Evolutionary conservation across 768 basidiomycete genomes (phyloP), one percentile per base, ranked within the genome.

Genomic region (Boletus huronensis): DNA sequence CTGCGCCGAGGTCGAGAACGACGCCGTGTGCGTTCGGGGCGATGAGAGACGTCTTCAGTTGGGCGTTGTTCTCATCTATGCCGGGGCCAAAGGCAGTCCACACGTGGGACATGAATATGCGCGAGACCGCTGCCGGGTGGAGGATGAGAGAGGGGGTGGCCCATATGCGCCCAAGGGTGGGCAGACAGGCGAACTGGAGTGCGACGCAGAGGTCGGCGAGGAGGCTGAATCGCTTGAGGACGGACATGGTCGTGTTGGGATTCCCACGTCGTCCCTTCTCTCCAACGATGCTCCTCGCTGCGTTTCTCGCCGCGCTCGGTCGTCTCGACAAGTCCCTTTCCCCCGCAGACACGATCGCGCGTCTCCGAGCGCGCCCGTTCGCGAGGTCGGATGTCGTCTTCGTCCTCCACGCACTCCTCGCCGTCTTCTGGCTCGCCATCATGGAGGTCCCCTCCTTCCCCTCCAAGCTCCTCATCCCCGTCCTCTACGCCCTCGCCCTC

Each of bases 321-420:
- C 80, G 87, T 9, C 75, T 93, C 26, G 88, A 93, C 77, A 87
- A 85, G 70, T 89, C 87, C 0, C 65, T 90, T n/a, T 83, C 84
- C 11, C 90, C 90, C 1, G 61, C 71, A 14, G 79, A 87, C 59
- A 90, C 88, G 5, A 60, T 93, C 39, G 58, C 75, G 25, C 79
- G 82, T 48, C 74, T 93, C 44, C 75, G 74, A 40, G 72, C 77
- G 9, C 82, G 90, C 68, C 67, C 70, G 14, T 90, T 83, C 67
- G 75, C 75, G 9, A 64, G 72, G 36, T 72, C 77, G 19, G 89
- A 92, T 73, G 70, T 70, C 47, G 69, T 85, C 48, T 86, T 90
- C 70, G 53, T 89, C 56, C 74, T 88, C 63, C 85, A 91, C 60
- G 59, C 87, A 31, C 60, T 79, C 52, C 77, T 83, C 38, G 84